Evolutionary conservation across 768 basidiomycete genomes (phyloP).

Genomic region (Auricularia heimuer): DNA sequence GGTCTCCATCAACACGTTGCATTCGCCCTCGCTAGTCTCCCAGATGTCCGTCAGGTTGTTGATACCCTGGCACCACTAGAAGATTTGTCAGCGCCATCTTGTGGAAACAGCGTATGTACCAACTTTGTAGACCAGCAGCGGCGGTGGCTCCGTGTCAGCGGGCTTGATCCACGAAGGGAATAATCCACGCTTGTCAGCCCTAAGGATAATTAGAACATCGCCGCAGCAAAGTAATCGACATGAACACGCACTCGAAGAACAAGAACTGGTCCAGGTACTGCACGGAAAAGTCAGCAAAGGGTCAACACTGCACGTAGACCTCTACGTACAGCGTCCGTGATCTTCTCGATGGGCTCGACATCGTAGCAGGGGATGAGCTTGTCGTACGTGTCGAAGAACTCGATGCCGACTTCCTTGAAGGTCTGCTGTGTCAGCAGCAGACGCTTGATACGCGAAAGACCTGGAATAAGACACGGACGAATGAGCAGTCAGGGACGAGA

Average conservation of each 20-base stretch:
- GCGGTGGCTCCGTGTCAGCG: constrained; percentile 92
- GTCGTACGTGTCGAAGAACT: constrained; percentile 96
- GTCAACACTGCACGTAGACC: not conserved
- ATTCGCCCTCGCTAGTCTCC: constrained; percentile 98
- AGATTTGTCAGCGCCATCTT: constrained; percentile 10
- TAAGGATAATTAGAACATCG: constrained; percentile 13
- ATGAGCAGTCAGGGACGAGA: constrained; percentile 2
- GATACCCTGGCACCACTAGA: constrained; percentile 91
- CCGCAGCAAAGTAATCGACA: not conserved
- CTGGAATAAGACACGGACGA: constrained; percentile 21
- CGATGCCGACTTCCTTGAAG: constrained; percentile 97
- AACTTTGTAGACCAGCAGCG: constrained; percentile 84
- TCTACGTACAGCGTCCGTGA: constrained; percentile 81
- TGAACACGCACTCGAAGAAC: constrained; percentile 69
- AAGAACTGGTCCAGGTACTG: constrained; percentile 96
- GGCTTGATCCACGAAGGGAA: constrained; percentile 99
- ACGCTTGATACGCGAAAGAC: constrained; percentile 94
- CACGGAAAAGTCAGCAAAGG: constrained; percentile 10
- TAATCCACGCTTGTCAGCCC: constrained; percentile 90
- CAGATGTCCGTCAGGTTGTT: constrained; percentile 97
- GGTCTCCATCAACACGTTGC: constrained; percentile 98
- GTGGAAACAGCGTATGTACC: constrained; percentile 17
- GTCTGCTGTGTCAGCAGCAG: constrained; percentile 92
- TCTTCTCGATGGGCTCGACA: constrained; percentile 99
- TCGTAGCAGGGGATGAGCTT: constrained; percentile 98